Conservation (phyloP, 108 stramenopile genomes). For the Stephanodiscus triporus region DNA sequence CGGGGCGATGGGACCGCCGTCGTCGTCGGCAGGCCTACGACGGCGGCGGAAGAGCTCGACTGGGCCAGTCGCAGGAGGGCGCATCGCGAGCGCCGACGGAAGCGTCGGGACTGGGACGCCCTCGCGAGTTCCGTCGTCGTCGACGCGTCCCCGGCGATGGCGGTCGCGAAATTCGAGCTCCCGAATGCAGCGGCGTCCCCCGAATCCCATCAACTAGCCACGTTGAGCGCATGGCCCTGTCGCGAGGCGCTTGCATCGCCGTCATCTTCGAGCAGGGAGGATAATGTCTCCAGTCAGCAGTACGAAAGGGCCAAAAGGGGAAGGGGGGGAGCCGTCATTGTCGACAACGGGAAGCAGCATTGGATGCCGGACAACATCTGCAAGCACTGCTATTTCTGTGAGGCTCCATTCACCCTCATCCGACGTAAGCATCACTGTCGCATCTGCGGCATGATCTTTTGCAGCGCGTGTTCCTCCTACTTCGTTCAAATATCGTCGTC, state of each 20-base stretch:
- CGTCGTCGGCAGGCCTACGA: neutral
- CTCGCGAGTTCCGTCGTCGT: slow-evolving; percentile 5
- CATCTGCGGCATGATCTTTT: slow-evolving; percentile 98
- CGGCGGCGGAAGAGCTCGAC: slow-evolving; percentile 11
- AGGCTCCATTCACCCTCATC: slow-evolving; percentile 92
- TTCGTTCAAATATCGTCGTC: slow-evolving; percentile 72
- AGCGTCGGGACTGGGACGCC: slow-evolving; percentile 38
- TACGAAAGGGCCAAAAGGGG: slow-evolving; percentile 1
- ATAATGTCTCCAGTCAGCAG: neutral
- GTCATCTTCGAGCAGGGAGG: neutral
- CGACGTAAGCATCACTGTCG: slow-evolving; percentile 97
- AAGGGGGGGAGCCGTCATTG: slow-evolving; percentile 40
- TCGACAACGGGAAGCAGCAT: slow-evolving; percentile 65
- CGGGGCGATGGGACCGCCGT: neutral
- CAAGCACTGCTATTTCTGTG: slow-evolving; percentile 93
- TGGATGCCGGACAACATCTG: slow-evolving; percentile 96
- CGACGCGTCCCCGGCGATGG: neutral
- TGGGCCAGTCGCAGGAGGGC: slow-evolving; percentile 22
- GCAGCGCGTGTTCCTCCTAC: slow-evolving; percentile 88
- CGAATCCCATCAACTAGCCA: neutral
- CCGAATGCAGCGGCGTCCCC: neutral
- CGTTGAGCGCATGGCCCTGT: neutral
- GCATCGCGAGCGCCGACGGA: slow-evolving; percentile 15
- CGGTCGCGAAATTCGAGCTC: neutral
- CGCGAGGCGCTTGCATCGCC: neutral